Conservation (phyloP, 257 asterid species). For the Solanum appendiculatum region DNA sequence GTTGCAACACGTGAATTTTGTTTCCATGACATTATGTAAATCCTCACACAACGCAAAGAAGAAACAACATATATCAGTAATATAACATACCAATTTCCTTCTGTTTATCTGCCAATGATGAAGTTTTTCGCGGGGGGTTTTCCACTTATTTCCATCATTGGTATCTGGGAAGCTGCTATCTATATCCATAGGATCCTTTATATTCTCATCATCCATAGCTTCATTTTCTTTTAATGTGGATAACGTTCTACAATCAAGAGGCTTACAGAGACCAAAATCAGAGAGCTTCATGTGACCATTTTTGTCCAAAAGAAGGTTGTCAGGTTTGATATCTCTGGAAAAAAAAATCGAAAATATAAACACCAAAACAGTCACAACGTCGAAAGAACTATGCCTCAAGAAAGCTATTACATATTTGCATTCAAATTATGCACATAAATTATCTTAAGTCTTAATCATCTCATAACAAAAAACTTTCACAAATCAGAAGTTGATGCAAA, state of each 20-base stretch:
- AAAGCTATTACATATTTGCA: background rate
- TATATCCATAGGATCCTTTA: background rate
- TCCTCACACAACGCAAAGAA: background rate
- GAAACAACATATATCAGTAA: background rate
- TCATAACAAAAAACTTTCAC: background rate
- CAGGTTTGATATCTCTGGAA: constrained; percentile 23
- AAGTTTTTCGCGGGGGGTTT: constrained; percentile 24
- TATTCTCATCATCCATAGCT: constrained; percentile 1
- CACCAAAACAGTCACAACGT: background rate
- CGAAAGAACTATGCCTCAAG: background rate
- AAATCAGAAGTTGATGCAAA: background rate
- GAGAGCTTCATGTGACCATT: constrained; percentile 21
- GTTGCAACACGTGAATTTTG: background rate
- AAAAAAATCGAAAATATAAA: background rate
- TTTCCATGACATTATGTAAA: background rate
- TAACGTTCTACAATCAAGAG: constrained; percentile 11
- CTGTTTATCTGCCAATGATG: constrained; percentile 34
- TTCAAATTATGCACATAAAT: background rate
- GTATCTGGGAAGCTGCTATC: background rate
- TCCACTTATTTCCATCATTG: background rate
- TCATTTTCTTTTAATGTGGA: background rate
- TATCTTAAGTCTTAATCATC: background rate
- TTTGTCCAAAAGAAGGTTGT: constrained; percentile 17
- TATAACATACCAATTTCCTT: constrained; percentile 14
- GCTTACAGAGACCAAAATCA: constrained; percentile 24